Base-by-base conservation (phyloP, 352 stramenopile species). In the Globisporangium radiosum region DNA sequence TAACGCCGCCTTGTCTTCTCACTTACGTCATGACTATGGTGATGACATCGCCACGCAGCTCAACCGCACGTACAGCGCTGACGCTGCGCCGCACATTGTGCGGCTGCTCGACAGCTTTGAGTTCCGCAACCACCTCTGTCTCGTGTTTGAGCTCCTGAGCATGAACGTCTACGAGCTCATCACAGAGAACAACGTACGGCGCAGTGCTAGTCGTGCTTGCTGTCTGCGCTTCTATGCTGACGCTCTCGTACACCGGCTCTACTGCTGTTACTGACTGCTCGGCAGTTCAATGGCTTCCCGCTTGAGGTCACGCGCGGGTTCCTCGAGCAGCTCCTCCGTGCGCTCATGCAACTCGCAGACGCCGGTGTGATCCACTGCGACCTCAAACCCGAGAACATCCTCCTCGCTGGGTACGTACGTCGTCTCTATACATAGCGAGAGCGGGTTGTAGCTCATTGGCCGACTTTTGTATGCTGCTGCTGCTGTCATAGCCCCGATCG, bases 341-440 rank as follows among this genome's bases (percentile, higher is more conserved):
- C 75, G 2, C 66, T 97, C n/a, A 64, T 70, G 7, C 93, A 90
- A 56, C 73, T 97, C 36, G 69, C 75, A 5, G 75, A 96, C 37
- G 84, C 96, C n/a, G 81, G 94, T 65, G 85, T 99, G n/a, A 98
- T 99, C 58, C 95, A 98, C 75, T 98, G 92, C 64, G 96, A 99
- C 75, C 77, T 99, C 47, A 99, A 99, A 64, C 95, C 95, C 7
- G 95, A 99, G 69, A 98, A 99, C 68, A 97, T 98, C 63, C 72
- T 98, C 37, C 66, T 98, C 8, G 65, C 64, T 17, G 64, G 67
- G 70, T 70, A 58, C 40, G 71, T 59, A 70, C 81, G 45, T 25
- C 7, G 13, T 37, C 5, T 7, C 17, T 7, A 4, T 36, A 5
- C 3, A 7, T 7, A 7, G 11, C 6, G 5, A 5, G 13, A 6